phyloP scores from a whole-genome alignment of 768 basidiomycete genomes.

The Lactifluus volemus region DNA sequence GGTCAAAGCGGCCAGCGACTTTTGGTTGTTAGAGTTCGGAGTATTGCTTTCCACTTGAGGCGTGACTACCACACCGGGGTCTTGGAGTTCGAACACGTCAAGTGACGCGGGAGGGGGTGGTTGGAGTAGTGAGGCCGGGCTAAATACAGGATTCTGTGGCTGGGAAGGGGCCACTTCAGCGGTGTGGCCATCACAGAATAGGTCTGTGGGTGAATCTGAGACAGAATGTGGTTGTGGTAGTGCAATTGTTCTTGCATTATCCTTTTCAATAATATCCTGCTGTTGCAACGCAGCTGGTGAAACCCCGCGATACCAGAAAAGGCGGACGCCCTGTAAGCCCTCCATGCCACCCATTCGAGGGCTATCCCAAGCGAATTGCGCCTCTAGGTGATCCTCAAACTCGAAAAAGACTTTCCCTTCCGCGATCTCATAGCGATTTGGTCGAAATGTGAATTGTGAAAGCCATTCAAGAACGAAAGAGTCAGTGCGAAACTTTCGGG shows the following conservation, averaged over 20 bases:
- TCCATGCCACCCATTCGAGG: slow-evolving; percentile 33
- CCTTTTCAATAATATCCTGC: background rate
- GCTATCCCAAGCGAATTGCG: slow-evolving; percentile 42
- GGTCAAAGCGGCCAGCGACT: background rate
- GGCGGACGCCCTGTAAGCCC: slow-evolving; percentile 30
- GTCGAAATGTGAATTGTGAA: slow-evolving; percentile 22
- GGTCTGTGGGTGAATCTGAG: background rate
- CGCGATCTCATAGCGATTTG: slow-evolving; percentile 20
- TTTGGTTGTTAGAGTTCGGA: background rate
- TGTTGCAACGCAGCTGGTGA: background rate
- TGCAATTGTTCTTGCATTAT: slow-evolving; percentile 5
- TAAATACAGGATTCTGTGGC: background rate
- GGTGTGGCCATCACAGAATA: background rate
- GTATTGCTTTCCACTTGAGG: background rate
- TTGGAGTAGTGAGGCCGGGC: background rate
- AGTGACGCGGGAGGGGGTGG: background rate
- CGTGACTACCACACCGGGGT: background rate
- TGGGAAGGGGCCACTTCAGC: background rate
- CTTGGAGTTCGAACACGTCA: background rate
- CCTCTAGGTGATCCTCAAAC: slow-evolving; percentile 37
- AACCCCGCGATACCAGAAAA: slow-evolving; percentile 16
- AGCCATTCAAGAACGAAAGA: slow-evolving; percentile 38
- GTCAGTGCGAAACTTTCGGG: slow-evolving; percentile 36
- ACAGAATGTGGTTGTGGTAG: background rate
- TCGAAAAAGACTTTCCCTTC: slow-evolving; percentile 43